Evolutionary conservation across 2,329 filamentous ascomycete species (phyloP), one percentile per base, ranked within the genome.

Genomic region (Elsinoe arachidis): DNA sequence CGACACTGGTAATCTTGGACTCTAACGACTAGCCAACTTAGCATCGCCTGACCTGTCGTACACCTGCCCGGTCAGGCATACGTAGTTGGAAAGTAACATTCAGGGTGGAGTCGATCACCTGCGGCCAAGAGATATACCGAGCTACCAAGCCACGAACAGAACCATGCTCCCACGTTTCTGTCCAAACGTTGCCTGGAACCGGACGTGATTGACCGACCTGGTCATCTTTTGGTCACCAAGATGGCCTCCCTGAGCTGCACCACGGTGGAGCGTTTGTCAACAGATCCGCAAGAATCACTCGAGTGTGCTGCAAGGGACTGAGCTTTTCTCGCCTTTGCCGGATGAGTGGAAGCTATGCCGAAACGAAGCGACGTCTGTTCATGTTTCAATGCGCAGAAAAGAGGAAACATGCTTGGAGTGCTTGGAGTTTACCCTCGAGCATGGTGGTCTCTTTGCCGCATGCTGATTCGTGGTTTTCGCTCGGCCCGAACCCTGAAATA

Each of bases 171-270:
- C 46, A 35, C 46, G 30, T 34, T 51, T 35, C 17, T 5, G 46
- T 15, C 10, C 10, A 15, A 17, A 15, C 7, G 17, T 26, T 34
- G 26, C 23, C 46, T 17, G 46, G 46, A 35, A 34, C 26, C 10
- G 26, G 26, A 34, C 11, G 26, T 51, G 46, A 35, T 51, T 51
- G 46, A 51, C 26, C 46, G 19, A 6, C 21, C 14, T 17, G 14
- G 23, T 15, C 49, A 14, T 26, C 33, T 39, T 34, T 34, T 23
- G 34, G 49, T 39, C 33, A 53, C 49, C 49, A 53, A 19, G 34
- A 53, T 53, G 49, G 49, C 30, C 49, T 39, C 14, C 34, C 49
- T 53, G 49, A 17, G 49, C 49, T 53, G 49, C 49, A 38, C 3
- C 49, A 9, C 26, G 14, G 15, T 21, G 49, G 49, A 39, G 15